Base-by-base conservation (phyloP, 495 filamentous ascomycete species). In the Rhizodiscina lignyota region DNA sequence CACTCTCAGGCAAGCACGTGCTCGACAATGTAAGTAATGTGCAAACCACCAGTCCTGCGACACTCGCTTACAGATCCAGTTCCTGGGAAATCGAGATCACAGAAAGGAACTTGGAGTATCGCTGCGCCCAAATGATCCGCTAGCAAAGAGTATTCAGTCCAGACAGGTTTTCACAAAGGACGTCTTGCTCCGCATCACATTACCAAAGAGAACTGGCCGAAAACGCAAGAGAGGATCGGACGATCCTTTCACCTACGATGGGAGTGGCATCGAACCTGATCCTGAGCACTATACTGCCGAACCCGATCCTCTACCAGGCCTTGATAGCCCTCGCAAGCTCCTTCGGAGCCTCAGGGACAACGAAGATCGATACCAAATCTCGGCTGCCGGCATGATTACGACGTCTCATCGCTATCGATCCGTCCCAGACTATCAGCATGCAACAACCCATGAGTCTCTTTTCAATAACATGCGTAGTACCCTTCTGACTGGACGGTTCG, bases 331-430 rank as follows among this genome's bases (percentile, higher is more conserved):
- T 18, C 34, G 38, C 5, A 44, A 47, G 17, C 34, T 92, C 16
- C 49, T 78, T 29, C 72, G 71, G 32, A 79, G 64, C 39, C 56
- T 96, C 38, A 62, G 61, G 34, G 83, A 86, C 54, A 87, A 83
- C 49, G 52, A 66, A 0, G 68, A 62, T 0, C 71, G 60, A 15
- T 91, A 91, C 51, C 58, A 58, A 4, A 61, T 85, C 32, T 72
- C 86, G 46, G 61, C 72, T 5, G 61, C 89, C 2, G 89, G 83
- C 1, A 58, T 67, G 21, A 68, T 97, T 34, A 64, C 69, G 21
- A 68, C 77, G 28, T 87, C 83, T 5, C 85, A 96, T 63, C 73
- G 87, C 17, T 96, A 89, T 53, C 71, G 89, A 59, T 67, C 37
- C 24, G 62, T 76, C 50, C 69, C 73, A 16, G 86, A 94, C 50